A percentile compares a stretch with the other conserved stretches of the same genome.
These are phyloP conservation scores for Nannochloropsis oceanica DNA, from an alignment of 108 stramenopile genomes.

Conservation along the genomic window DNA sequence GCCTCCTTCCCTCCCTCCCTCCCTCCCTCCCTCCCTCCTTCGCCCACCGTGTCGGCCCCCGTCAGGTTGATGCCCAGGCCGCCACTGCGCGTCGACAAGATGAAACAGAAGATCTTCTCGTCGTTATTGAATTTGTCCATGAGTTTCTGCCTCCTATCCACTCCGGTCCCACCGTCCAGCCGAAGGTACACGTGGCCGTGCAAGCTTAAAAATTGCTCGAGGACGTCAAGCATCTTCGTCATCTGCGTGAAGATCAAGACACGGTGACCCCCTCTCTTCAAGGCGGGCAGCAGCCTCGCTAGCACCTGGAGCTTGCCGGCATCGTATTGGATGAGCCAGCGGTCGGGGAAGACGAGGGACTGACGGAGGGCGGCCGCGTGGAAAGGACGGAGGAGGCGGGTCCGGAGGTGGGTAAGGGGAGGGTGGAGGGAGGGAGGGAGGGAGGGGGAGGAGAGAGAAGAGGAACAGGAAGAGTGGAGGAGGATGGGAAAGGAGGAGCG, in stretches of 20 bases:
- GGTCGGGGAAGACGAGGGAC: slow-evolving; percentile 66
- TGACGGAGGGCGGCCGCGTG: slow-evolving; percentile 31
- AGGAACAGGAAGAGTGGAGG: too few species aligned
- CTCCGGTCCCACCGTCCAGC: slow-evolving; percentile 43
- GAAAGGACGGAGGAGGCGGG: neutral
- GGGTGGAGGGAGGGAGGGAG: neutral
- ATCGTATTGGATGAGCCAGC: slow-evolving; percentile 82
- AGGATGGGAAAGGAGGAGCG: neutral
- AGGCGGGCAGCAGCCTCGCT: slow-evolving; percentile 57
- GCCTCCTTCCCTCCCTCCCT: neutral
- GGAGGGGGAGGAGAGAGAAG: neutral
- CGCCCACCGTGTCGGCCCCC: slow-evolving; percentile 42
- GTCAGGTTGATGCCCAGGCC: slow-evolving; percentile 51
- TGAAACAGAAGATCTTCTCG: slow-evolving; percentile 40
- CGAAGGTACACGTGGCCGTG: slow-evolving; percentile 43
- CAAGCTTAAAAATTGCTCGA: slow-evolving; percentile 50
- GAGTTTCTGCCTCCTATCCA: slow-evolving; percentile 19
- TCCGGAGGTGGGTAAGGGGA: neutral
- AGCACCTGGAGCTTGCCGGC: slow-evolving; percentile 90
- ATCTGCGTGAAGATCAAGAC: slow-evolving; percentile 45
- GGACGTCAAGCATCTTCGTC: slow-evolving; percentile 49
- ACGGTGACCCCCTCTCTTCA: slow-evolving; percentile 48
- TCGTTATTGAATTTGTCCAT: slow-evolving; percentile 44
- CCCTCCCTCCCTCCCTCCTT: neutral
- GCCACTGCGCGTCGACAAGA: slow-evolving; percentile 42